These are phyloP conservation scores for Mycena leptocephala DNA, from an alignment of 768 basidiomycete genomes.

Conservation along the genomic window DNA sequence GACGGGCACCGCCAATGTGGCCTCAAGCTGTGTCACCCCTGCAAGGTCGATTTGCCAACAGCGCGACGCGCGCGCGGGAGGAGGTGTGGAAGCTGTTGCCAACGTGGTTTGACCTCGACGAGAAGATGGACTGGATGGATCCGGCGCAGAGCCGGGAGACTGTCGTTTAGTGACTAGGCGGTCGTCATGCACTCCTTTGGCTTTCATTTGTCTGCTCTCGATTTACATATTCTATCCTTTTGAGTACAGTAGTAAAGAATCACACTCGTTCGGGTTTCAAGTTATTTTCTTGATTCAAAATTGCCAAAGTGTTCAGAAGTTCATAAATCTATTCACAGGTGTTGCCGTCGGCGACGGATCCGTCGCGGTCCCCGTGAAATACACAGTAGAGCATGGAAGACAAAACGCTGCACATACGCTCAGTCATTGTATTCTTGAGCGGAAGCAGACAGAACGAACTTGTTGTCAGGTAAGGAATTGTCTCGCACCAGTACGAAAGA, in stretches of 20 bases:
- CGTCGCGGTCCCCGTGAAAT: slow-evolving; percentile 4
- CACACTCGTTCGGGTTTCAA: slow-evolving; percentile 22
- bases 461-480: slow-evolving; percentile 19
- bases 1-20: slow-evolving; percentile 72
- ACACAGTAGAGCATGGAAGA: slow-evolving; percentile 20
- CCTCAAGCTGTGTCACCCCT: slow-evolving; percentile 68
- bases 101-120: slow-evolving; percentile 72
- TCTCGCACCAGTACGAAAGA: slow-evolving; percentile 17
- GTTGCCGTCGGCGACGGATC: background rate
- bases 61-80: slow-evolving; percentile 62
- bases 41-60: slow-evolving; percentile 64
- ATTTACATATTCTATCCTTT: background rate
- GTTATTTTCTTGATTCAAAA: background rate
- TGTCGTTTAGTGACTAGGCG: background rate
- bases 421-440: background rate
- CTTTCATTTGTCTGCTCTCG: slow-evolving; percentile 22
- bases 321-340: background rate
- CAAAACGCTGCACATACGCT: slow-evolving; percentile 3
- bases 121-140: slow-evolving; percentile 9
- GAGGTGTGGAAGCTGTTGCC: slow-evolving; percentile 77
- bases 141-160: background rate
- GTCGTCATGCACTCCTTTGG: slow-evolving; percentile 13
- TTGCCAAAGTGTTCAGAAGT: background rate
- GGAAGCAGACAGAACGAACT: background rate
- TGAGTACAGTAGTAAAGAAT: slow-evolving; percentile 14